phyloP scores from a whole-genome alignment of 2,329 filamentous ascomycete species.

The Paecilomyces fulvus region DNA sequence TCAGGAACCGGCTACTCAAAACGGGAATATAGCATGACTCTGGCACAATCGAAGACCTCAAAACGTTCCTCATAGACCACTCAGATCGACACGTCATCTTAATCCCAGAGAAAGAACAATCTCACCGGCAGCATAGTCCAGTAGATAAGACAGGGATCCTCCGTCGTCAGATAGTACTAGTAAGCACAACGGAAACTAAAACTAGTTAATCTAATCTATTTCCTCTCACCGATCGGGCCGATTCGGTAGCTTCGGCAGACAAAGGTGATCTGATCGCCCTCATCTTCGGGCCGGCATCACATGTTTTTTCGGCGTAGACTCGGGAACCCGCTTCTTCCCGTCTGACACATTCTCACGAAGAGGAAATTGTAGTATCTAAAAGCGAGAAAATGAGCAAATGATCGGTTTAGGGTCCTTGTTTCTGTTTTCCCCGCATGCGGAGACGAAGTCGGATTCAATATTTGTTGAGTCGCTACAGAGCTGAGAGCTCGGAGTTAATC shows the following conservation, averaged over 20 bases:
- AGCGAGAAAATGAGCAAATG: no score
- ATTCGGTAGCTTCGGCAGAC: neutral
- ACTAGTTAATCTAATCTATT: neutral
- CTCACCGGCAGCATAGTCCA: no score
- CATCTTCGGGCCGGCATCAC: neutral
- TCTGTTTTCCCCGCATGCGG: neutral
- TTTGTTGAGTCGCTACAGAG: neutral
- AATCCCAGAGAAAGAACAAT: no score
- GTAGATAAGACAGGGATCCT: no score
- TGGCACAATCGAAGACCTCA: neutral
- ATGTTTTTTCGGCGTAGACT: neutral
- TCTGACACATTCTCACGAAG: neutral
- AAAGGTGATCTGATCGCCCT: neutral
- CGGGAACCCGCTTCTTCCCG: neutral
- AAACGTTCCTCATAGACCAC: neutral
- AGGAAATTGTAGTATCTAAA: neutral
- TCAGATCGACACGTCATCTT: no score
- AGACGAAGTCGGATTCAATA: neutral
- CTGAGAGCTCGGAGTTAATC: neutral
- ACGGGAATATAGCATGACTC: neutral
- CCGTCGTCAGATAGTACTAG: no score
- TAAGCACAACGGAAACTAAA: no score
- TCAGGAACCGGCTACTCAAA: neutral
- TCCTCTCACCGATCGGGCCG: neutral
- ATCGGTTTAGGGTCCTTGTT: neutral